Evolutionary conservation across 345 rosid species (phyloP), one percentile per base, ranked within the genome.

Genomic region (Ceriops zippeliana): DNA sequence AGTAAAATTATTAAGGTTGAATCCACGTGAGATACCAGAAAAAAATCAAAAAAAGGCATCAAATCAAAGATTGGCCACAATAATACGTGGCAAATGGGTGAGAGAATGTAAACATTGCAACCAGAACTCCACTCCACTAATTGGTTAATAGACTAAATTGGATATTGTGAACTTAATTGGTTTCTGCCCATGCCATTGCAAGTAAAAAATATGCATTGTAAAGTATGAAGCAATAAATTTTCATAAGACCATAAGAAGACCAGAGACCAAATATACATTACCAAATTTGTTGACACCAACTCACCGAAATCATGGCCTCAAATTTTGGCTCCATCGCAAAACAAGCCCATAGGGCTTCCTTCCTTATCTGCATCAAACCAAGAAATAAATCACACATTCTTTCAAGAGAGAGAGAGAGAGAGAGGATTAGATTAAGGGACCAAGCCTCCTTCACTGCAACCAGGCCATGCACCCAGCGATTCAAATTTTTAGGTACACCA

Each of bases 311-410:
- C 88, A 93, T 83, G 58, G 95, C 95, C 78, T 93, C 97, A 67
- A 46, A 85, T 70, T 79, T 78, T n/a, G 98, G 97, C 51, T 80
- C 82, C 98, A 93, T 84, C 3, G 98, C 95, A 83, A 79, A 86
- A 81, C 92, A 83, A 71, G 97, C 90, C 96, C 96, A 91, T 47
- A 91, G 78, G 30, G 97, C 97, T 76, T 89, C 96, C 81, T 93
- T 91, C 82, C 98, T 80, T 61, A 88, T 86, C 98, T 93, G 88
- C 76, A 70, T n/a, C 30, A 68, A 62, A 52, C 37, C 56, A 67
- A 53, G 6, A 24, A 31, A 61, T 32, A 54, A 58, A 62, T 52
- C 17, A 68, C 20, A 20, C 59, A 54, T 49, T 49, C 57, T 32
- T 35, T 4, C 32, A 42, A 8, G 27, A 38, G 21, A 32, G 52